Percentiles rank a stretch among this genome's conserved stretches.
Evolutionary conservation across 768 basidiomycete species (phyloP).

Genomic region (Infundibulicybe gibba): DNA sequence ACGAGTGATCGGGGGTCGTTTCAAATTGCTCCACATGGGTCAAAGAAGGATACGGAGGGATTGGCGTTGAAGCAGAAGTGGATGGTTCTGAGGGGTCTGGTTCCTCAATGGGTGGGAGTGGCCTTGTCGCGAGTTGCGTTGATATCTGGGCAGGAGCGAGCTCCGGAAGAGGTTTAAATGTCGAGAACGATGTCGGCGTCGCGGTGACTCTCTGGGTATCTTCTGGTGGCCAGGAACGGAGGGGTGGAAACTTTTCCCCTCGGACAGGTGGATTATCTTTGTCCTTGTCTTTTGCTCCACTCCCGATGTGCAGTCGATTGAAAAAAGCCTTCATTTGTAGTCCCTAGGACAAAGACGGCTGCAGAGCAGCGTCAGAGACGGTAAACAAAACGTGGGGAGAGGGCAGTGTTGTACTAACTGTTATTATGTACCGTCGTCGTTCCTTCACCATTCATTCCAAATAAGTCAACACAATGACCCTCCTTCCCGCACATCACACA

Average conservation of each 20-base stretch:
- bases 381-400: constrained; percentile 3
- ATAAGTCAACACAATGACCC: constrained; percentile 18
- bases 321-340: constrained; percentile 79
- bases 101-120: constrained; percentile 23
- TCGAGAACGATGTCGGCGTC: constrained; percentile 41
- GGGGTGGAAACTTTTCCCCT: constrained; percentile 69
- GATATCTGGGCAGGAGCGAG: constrained; percentile 36
- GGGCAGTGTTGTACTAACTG: constrained; percentile 4
- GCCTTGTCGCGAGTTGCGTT: constrained; percentile 27
- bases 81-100: constrained; percentile 23
- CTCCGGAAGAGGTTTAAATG: constrained; percentile 74
- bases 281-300: constrained; percentile 64
- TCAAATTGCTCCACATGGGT: constrained; percentile 15
- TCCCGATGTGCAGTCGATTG: constrained; percentile 67
- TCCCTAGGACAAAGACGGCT: not conserved
- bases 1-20: constrained; percentile 16
- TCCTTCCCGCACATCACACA: constrained; percentile 56
- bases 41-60: constrained; percentile 15
- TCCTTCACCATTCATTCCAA: constrained; percentile 19
- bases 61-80: constrained; percentile 27
- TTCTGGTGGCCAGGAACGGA: constrained; percentile 67
- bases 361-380: constrained; percentile 3
- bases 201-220: constrained; percentile 29
- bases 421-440: constrained; percentile 6
- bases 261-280: constrained; percentile 33